Base-by-base conservation (phyloP, 352 stramenopile species). In the Blastocystis sp. region DNA sequence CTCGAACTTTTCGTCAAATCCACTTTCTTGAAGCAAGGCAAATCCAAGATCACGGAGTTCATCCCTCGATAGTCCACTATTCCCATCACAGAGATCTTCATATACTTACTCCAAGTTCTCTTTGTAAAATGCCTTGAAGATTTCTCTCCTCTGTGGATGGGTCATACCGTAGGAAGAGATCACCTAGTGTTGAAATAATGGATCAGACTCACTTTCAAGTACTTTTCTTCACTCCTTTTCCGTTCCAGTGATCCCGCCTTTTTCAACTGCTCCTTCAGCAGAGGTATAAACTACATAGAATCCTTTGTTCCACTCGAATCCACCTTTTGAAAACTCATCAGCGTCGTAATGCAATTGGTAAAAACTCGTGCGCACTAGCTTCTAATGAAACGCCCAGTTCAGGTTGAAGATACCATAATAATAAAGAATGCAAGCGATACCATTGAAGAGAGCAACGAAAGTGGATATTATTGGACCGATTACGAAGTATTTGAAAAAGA, bases 391-490 rank as follows among this genome's bases (percentile, higher is more conserved):
- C 61, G 7, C 48, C 69, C 69, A 64, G 24, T 38, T 54, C 16
- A 61, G 63, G 27, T 65, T 29, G 18, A 78, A 36, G 7, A 29
- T 29, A 34, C 38, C 4, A 38, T 8, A 57, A 57, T 36, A 78
- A 59, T 36, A 40, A 63, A 78, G 51, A 48, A 81, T 81, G 69
- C 69, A 81, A 64, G 34, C 27, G 8, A 42, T 81, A 21, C 69
- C 69, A 48, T 64, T 81, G 29, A 81, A 81, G 49, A 29, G 27
- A 64, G 32, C n/a, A n/a, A 21, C 29, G 9, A 44, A 81, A n/a
- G 29, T 81, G 9, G 69, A 81, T 4, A 46, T 81, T 64, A 32
- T 48, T n/a, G 24, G 21, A 32, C 46, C 42, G 21, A n/a, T 81
- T 32, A 64, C 18, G 29, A 65, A 64, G 46, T 81, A 40, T 27